Conservation (phyloP, 208 protist genomes). For the Wallacemonas collosoma region DNA sequence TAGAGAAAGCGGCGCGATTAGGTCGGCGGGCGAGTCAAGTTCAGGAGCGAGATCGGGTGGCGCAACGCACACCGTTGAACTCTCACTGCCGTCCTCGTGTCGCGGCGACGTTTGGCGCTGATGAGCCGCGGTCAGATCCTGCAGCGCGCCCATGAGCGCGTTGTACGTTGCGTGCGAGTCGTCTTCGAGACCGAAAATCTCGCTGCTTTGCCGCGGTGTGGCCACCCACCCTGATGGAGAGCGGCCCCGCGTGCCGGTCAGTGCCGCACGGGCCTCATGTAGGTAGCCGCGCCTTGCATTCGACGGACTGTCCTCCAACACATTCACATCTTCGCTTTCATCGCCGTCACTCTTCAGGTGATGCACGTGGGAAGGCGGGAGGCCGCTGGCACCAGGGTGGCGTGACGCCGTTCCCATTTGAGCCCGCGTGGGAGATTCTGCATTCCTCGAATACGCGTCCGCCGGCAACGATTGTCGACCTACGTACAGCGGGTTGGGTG, state of each 20-base stretch:
- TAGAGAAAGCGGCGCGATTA: constrained; percentile 13
- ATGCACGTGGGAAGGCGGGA: too few species aligned
- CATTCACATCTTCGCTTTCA: too few species aligned
- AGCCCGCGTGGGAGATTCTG: too few species aligned
- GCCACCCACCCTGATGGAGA: neutral
- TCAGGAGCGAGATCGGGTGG: constrained; percentile 6
- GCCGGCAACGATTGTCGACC: neutral
- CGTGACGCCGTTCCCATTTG: too few species aligned
- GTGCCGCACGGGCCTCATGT: neutral
- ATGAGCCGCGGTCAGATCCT: neutral
- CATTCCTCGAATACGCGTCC: too few species aligned
- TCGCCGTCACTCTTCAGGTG: too few species aligned
- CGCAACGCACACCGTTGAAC: neutral
- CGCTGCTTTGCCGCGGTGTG: neutral
- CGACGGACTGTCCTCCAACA: too few species aligned
- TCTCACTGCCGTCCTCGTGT: neutral
- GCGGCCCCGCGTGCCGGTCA: neutral
- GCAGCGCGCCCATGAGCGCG: constrained; percentile 10
- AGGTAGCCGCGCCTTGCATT: constrained; percentile 1
- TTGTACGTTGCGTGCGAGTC: constrained; percentile 6
- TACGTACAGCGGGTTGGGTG: neutral
- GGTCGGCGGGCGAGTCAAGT: constrained; percentile 12
- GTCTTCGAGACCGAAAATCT: constrained; percentile 1
- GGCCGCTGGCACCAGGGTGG: too few species aligned
- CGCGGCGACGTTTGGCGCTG: neutral